Conservation (phyloP, 1,284 basidiomycete species). For the Sporisorium exsertum region DNA sequence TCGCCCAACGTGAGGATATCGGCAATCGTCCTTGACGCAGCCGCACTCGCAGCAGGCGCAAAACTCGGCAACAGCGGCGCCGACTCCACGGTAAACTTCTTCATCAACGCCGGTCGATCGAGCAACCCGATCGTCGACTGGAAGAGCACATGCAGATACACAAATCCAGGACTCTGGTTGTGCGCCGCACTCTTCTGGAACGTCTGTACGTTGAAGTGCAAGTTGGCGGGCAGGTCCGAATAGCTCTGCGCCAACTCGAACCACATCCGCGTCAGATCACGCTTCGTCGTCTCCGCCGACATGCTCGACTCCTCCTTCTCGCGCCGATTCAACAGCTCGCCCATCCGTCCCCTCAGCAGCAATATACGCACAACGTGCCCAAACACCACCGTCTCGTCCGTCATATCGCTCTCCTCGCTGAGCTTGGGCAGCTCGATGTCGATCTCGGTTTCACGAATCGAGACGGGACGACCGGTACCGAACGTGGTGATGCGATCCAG, state of each 20-base stretch:
- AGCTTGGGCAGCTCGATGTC: conserved; percentile 52
- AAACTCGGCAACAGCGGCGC: conserved; percentile 42
- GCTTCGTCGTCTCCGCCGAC: conserved; percentile 40
- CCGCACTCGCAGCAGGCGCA: conserved; percentile 47
- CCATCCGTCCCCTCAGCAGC: conserved; percentile 56
- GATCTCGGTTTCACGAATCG: conserved; percentile 56
- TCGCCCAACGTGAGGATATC: conserved; percentile 55
- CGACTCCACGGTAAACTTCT: conserved; percentile 48
- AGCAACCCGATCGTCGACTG: conserved; percentile 61
- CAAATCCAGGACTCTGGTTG: conserved; percentile 55
- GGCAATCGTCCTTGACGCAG: conserved; percentile 56
- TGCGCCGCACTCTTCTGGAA: conserved; percentile 55
- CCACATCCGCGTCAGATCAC: conserved; percentile 54
- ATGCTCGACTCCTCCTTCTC: conserved; percentile 41
- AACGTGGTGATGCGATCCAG: conserved; percentile 63
- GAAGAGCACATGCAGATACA: conserved; percentile 60
- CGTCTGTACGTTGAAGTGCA: conserved; percentile 60
- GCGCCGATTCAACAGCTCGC: conserved; percentile 55
- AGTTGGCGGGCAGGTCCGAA: conserved; percentile 42
- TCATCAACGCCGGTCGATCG: conserved; percentile 54
- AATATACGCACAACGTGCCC: conserved; percentile 55
- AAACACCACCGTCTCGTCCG: conserved; percentile 52
- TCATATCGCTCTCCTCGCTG: conserved; percentile 38
- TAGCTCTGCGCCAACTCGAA: conserved; percentile 58
- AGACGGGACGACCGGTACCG: conserved; percentile 58